Base-by-base conservation (phyloP, 2,329 filamentous ascomycete species). In the Colletotrichum higginsianum region DNA sequence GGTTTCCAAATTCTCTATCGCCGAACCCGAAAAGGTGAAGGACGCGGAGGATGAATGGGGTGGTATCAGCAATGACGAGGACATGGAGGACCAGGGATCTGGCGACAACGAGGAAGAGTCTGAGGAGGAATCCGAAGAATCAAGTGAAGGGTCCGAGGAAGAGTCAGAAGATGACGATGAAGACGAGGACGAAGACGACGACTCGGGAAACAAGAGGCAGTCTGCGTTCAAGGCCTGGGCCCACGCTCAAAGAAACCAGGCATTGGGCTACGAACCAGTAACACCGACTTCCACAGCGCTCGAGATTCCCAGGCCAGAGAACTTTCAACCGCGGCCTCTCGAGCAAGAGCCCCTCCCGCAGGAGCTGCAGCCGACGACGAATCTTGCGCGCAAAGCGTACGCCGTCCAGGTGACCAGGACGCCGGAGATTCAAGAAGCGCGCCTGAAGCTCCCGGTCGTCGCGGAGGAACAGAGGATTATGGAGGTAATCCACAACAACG, bases 391-490 rank as follows among this genome's bases (percentile, higher is more conserved):
- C 72, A 96, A 95, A 78, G 93, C 92, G 0, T 95, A 91, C 79
- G 92, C 91, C 72, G 92, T 98, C 1, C 81, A 89, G 1, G 91
- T 98, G 2, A 84, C 89, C 49, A 90, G 96, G 68, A 84, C 89
- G 0, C 84, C 91, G 6, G 91, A 93, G 21, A 93, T 98, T 26
- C 94, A 98, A 79, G 89, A 92, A 58, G 90, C 92, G 13, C 91
- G 96, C 15, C 81, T 97, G 57, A 90, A 93, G 67, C 87, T 99
- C 18, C 96, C 96, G 0, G 94, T 99, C 1, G 94, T 98, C 2
- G 94, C 94, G 2, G 95, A 98, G 80, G 96, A 99, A 81, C 96
- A 99, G 79, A 95, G 93, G 77, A 95, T 99, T 40, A 98, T 99
- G 95, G 96, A 99, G 82, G 95, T 95, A 1, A 94, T 99, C 60